Evolutionary conservation across 2,329 filamentous ascomycete species (phyloP), one percentile per base, ranked within the genome.

Genomic region (Sphaerulina vaccinii): DNA sequence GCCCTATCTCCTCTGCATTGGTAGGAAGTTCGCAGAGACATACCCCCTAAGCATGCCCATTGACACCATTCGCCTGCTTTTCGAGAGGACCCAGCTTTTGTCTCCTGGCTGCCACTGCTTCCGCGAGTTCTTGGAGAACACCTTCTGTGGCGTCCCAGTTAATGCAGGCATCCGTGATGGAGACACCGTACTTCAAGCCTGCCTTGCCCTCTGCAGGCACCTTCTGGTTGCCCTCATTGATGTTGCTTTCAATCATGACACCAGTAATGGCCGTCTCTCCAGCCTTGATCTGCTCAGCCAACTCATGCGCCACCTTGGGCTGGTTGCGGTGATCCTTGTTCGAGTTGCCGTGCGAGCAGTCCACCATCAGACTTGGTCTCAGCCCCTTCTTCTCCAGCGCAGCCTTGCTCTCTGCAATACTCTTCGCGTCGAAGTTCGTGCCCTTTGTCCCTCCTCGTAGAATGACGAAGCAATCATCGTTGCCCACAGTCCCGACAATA

Each of bases 231-330:
- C 91, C 86, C 75, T 96, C 92, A 65, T 92, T 87, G 74, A 97
- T 95, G 72, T 97, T 88, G 72, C 88, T 95, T 78, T 99, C 93
- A 66, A 99, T 95, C 93, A 99, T 99, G 54, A 97, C 89, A 65
- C 93, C 93, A 83, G 96, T 92, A 67, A 99, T 93, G 42, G 79
- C 86, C 2, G 81, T 80, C 75, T 97, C 92, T 29, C 93, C 93
- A 52, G 80, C 82, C 49, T 85, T 79, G 54, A 99, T 88, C 75
- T 99, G 93, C 66, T 88, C 84, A 1, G 88, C 90, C 51, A 99
- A 71, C 9, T 79, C 81, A 44, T 83, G 84, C 3, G 90, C 91
- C 16, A 99, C 93, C 79, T 92, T 90, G 61, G 91, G 91, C 75
- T 99, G 93, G 73, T 97, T 99, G 76, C 85, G 90, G 80, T 97